Evolutionary conservation across 768 basidiomycete species (phyloP).

Genomic region (Boletus tomentosulus): DNA sequence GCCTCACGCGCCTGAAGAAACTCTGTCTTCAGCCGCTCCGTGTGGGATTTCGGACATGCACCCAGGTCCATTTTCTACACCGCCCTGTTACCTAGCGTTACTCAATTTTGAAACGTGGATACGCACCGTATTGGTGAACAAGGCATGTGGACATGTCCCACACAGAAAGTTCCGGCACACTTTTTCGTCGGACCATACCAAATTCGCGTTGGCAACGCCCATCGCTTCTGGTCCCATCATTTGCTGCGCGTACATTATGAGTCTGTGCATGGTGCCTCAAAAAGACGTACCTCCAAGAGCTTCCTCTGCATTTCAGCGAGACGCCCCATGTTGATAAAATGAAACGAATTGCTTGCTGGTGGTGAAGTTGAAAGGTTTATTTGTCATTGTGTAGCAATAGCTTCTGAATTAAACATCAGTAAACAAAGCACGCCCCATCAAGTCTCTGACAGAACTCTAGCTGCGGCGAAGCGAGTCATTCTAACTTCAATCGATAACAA

Average conservation of each 20-base stretch:
- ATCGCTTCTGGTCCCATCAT: conserved; percentile 99
- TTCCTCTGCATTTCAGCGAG: conserved; percentile 98
- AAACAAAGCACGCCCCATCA: conserved; percentile 19
- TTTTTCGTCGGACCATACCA: conserved; percentile 94
- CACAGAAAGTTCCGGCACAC: conserved; percentile 98
- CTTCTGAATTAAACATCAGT: conserved; percentile 22
- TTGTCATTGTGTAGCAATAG: conserved; percentile 27
- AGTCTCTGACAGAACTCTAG: neutral
- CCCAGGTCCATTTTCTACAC: conserved; percentile 96
- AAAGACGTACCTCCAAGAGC: conserved; percentile 65
- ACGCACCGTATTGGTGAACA: conserved; percentile 96
- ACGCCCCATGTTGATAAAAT: conserved; percentile 68
- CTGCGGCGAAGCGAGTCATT: too few species aligned
- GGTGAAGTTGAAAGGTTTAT: conserved; percentile 18
- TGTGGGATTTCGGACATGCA: conserved; percentile 95
- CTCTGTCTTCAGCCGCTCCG: conserved; percentile 88
- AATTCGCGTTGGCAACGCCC: conserved; percentile 90
- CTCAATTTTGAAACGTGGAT: neutral
- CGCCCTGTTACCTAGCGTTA: neutral
- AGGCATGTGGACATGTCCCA: conserved; percentile 95
- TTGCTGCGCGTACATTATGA: conserved; percentile 56
- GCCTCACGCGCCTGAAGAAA: conserved; percentile 77
- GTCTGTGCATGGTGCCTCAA: conserved; percentile 4
- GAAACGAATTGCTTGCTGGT: neutral
- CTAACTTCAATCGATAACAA: neutral